Conservation (phyloP, 2,329 filamentous ascomycete species). For the Mariannaea elegans region DNA sequence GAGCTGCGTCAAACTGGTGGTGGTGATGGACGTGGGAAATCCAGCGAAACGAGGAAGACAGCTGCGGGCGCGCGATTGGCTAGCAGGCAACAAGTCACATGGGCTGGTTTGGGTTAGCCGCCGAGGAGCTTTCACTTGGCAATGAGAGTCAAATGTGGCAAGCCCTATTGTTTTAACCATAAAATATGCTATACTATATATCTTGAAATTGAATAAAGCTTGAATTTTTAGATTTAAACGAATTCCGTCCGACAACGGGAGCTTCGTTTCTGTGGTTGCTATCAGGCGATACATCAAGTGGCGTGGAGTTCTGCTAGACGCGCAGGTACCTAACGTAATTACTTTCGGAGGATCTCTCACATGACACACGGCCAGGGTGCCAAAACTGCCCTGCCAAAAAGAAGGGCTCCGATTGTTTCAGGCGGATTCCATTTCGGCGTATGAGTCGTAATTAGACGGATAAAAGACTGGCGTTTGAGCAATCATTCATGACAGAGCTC, state of each 20-base stretch:
- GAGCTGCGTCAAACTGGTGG: conserved; percentile 26
- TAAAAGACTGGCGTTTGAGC: background rate
- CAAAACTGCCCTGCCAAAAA: conserved; percentile 12
- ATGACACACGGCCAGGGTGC: conserved; percentile 31
- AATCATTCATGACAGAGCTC: background rate
- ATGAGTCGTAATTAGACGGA: conserved; percentile 6
- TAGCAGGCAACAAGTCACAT: conserved; percentile 28
- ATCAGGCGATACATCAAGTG: conserved; percentile 24
- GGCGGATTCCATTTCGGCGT: background rate
- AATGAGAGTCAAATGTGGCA: background rate
- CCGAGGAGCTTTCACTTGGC: conserved; percentile 13
- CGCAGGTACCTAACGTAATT: conserved; percentile 22
- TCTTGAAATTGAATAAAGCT: background rate
- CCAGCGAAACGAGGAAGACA: conserved; percentile 33
- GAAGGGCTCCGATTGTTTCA: background rate
- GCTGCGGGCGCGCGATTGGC: conserved; percentile 35
- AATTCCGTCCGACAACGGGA: background rate
- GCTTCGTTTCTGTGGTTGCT: conserved; percentile 4
- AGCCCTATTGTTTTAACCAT: background rate
- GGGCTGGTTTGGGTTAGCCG: conserved; percentile 33
- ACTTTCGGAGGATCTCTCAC: conserved; percentile 24
- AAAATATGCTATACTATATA: background rate
- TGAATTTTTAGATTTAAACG: background rate
- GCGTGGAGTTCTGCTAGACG: conserved; percentile 29
- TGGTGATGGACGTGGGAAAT: conserved; percentile 39